Evolutionary conservation across 2,329 filamentous ascomycete species (phyloP).

Genomic region (Botryotinia narcissicola): DNA sequence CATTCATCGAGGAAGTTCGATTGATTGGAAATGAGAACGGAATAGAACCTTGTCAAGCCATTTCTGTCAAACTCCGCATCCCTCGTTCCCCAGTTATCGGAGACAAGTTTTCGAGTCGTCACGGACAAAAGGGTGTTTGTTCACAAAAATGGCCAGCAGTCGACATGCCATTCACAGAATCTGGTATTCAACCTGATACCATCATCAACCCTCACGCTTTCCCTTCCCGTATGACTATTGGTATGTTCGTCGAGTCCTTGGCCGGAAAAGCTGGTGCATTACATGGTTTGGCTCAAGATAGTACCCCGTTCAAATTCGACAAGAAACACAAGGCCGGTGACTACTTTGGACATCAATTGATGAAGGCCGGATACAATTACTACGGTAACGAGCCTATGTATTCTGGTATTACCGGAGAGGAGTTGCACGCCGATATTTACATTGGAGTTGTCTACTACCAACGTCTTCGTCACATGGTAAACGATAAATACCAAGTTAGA

Average conservation of each 20-base stretch:
- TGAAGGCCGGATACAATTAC: conserved; percentile 95
- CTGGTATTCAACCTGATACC: conserved; percentile 92
- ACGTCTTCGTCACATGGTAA: conserved; percentile 97
- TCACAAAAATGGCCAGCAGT: conserved; percentile 93
- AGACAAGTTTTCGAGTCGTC: conserved; percentile 98
- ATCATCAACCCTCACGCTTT: conserved; percentile 99
- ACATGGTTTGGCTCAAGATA: conserved; percentile 94
- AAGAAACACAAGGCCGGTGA: conserved; percentile 90
- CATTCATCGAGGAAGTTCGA: conserved; percentile 89
- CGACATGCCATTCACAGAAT: conserved; percentile 96
- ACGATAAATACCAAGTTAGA: conserved; percentile 98
- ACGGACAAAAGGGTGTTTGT: conserved; percentile 96
- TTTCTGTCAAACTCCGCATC: conserved; percentile 90
- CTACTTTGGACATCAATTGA: conserved; percentile 93
- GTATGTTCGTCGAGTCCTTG: conserved; percentile 97
- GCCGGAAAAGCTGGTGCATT: conserved; percentile 93
- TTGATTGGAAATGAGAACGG: conserved; percentile 83
- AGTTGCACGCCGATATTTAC: conserved; percentile 93
- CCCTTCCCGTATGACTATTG: conserved; percentile 98
- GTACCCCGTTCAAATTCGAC: conserved; percentile 90
- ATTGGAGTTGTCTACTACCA: conserved; percentile 98
- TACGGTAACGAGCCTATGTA: conserved; percentile 99
- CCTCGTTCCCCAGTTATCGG: conserved; percentile 90
- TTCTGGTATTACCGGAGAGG: conserved; percentile 91
- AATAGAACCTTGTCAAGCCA: conserved; percentile 77